Evolutionary conservation across 2,329 filamentous ascomycete species (phyloP), one percentile per base, ranked within the genome.

Genomic region (Daldinia sp.): DNA sequence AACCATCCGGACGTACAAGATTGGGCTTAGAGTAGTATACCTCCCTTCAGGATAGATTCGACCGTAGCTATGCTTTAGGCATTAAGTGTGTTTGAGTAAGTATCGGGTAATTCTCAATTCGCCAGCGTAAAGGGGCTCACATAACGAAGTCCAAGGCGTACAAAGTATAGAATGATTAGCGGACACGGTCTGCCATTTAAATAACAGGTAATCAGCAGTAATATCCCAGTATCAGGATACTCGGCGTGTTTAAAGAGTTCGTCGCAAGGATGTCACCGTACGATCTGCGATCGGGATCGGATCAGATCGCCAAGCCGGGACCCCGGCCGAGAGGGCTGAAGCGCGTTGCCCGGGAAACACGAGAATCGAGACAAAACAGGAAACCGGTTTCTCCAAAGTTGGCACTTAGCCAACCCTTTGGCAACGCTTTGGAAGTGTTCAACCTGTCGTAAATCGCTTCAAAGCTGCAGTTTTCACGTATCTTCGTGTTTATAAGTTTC

Each of bases 351-450:
- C 48, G 52, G 65, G 65, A 60, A 57, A 68, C 55, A 49, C 48
- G 56, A 57, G 48, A 27, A 32, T n/a, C 15, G 45, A 39, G 47
- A 61, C 58, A 69, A 71, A 71, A 69, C 63, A 70, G 64, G 70
- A 61, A 66, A 70, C 47, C 58, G 7, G 29, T 35, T n/a, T 53
- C 21, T 53, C 52, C 29, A 45, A 51, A 63, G 13, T 37, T 19
- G 39, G 15, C 32, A 21, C 29, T 49, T 60, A 41, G 39, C 23
- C 54, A 57, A 41, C 50, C 29, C n/a, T 27, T 51, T 30, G 11
- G 56, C 54, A 57, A 41, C 50, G 30, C n/a, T 27, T 51, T 30
- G 11, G 56, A 50, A 15, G 21, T n/a, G 32, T 29, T 43, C n/a
- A 50, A 48, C 29, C 41, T 8, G 34, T 47, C 57, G 25, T 49